phyloP scores from a whole-genome alignment of 1,284 basidiomycete genomes.

The Tilletiaria anomala region DNA sequence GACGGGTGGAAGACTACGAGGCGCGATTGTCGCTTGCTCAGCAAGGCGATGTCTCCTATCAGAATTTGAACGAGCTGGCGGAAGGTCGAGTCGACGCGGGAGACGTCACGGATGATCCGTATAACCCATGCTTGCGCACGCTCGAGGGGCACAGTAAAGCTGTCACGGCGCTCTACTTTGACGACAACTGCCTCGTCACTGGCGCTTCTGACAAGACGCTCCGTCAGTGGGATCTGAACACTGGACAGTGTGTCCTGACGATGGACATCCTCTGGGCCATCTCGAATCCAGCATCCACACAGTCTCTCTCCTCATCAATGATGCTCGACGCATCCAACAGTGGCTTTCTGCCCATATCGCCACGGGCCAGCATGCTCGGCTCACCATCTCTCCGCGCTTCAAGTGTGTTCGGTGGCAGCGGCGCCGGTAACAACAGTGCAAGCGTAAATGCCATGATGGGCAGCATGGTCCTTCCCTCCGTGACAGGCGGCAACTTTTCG shows the following conservation, averaged over 20 bases:
- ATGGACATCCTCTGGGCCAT: constrained; percentile 99
- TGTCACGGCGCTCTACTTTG: constrained; percentile 85
- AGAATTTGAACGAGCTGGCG: too few relatives aligned
- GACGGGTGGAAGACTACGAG: constrained; percentile 33
- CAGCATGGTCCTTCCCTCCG: neutral
- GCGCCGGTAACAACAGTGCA: too few relatives aligned
- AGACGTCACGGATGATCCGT: constrained; percentile 33
- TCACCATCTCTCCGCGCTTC: too few relatives aligned
- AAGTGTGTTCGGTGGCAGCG: too few relatives aligned
- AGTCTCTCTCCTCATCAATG: too few relatives aligned
- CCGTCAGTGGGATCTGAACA: constrained; percentile 91
- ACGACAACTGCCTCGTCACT: constrained; percentile 83
- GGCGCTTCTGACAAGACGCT: constrained; percentile 97
- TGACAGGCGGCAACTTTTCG: constrained; percentile 45
- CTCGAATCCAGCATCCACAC: constrained; percentile 63
- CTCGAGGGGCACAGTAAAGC: constrained; percentile 84
- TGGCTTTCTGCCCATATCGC: too few relatives aligned
- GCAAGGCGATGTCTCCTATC: too few relatives aligned
- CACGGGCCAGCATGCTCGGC: too few relatives aligned
- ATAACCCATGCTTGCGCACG: constrained; percentile 53
- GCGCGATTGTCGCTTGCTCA: constrained; percentile 10
- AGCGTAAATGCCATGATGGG: neutral
- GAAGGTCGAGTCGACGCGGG: neutral
- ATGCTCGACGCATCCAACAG: too few relatives aligned
- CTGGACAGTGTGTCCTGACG: constrained; percentile 91